Evolutionary conservation across 495 filamentous ascomycete species (phyloP).

Genomic region (Aspergillus heteromorphus): DNA sequence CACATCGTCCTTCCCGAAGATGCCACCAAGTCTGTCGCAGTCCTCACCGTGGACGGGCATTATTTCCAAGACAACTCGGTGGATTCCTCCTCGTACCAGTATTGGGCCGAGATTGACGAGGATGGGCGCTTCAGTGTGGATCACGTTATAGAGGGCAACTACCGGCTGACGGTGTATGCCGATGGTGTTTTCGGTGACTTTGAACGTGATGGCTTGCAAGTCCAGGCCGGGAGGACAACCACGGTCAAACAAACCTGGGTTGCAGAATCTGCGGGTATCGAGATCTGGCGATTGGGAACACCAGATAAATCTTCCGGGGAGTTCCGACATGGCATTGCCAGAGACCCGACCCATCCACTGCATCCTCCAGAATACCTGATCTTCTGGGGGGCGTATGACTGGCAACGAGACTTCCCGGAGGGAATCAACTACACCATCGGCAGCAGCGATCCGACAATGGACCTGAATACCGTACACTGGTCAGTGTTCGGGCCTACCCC

Average conservation of each 20-base stretch:
- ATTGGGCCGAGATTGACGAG: constrained; percentile 48
- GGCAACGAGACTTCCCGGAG: constrained; percentile 45
- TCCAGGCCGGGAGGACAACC: constrained; percentile 29
- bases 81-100: constrained; percentile 46
- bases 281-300: constrained; percentile 51
- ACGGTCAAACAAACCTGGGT: constrained; percentile 35
- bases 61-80: constrained; percentile 55
- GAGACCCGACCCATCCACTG: constrained; percentile 37
- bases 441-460: constrained; percentile 33
- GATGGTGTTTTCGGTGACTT: constrained; percentile 53
- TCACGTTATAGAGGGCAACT: constrained; percentile 45
- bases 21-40: constrained; percentile 42
- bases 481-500: constrained; percentile 46
- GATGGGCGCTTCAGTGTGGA: constrained; percentile 43
- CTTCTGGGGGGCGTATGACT: constrained; percentile 53
- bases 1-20: constrained; percentile 40
- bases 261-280: constrained; percentile 44
- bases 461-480: constrained; percentile 54
- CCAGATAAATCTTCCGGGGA: constrained; percentile 53
- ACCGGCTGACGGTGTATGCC: constrained; percentile 53
- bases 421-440: constrained; percentile 49
- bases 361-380: constrained; percentile 47
- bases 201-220: constrained; percentile 34
- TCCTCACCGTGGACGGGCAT: constrained; percentile 45
- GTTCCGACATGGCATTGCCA: constrained; percentile 45